Percentiles rank a stretch among this genome's conserved stretches.
Conservation (phyloP, 345 rosid genomes). For the Cochlearia excelsa region DNA sequence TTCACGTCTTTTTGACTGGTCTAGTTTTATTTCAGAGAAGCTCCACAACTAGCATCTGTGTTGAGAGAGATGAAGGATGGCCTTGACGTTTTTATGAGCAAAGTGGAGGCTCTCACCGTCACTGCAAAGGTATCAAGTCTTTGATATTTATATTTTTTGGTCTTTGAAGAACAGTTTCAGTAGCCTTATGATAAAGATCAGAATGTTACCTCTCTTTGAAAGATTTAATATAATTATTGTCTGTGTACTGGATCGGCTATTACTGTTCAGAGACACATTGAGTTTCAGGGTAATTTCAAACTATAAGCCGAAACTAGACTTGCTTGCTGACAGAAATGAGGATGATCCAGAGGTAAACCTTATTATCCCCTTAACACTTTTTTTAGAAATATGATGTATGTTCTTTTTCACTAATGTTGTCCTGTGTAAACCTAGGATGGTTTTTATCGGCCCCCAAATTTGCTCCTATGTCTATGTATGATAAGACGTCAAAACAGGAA, state of each 20-base stretch:
- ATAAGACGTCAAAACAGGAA: slow-evolving; percentile 70
- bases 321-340: slow-evolving; percentile 56
- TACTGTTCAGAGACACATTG: neutral
- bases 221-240: neutral
- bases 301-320: slow-evolving; percentile 79
- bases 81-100: slow-evolving; percentile 61
- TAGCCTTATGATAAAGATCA: neutral
- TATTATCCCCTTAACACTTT: neutral
- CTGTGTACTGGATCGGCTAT: neutral
- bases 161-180: too few relatives aligned
- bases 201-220: neutral
- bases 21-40: slow-evolving; percentile 44
- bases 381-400: slow-evolving; percentile 1
- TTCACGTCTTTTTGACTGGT: neutral
- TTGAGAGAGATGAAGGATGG: slow-evolving; percentile 80
- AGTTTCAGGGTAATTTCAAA: slow-evolving; percentile 45
- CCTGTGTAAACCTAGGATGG: slow-evolving; percentile 46
- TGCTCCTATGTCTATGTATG: slow-evolving; percentile 74
- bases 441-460: slow-evolving; percentile 72
- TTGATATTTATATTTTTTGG: too few relatives aligned
- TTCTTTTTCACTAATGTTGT: slow-evolving; percentile 17
- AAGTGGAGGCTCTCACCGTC: slow-evolving; percentile 72
- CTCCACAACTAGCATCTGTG: slow-evolving; percentile 54
- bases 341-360: slow-evolving; percentile 27
- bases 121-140: slow-evolving; percentile 56